phyloP scores from a whole-genome alignment of 805 yeast species.

The Candida cerambycidarum region DNA sequence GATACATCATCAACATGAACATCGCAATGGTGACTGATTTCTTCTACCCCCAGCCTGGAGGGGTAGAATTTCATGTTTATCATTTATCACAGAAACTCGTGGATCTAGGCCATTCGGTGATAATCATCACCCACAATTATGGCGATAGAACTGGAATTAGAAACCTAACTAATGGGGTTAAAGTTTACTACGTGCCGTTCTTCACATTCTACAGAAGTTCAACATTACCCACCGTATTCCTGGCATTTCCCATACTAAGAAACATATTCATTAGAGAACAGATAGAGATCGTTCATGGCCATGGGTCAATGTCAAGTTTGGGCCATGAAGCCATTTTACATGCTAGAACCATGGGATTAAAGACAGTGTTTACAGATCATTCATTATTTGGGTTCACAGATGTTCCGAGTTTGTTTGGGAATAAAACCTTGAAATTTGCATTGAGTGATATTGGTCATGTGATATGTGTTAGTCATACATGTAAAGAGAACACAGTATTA shows the following conservation, averaged over 20 bases:
- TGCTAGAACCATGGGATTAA: slow-evolving; percentile 87
- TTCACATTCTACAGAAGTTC: slow-evolving; percentile 78
- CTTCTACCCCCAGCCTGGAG: slow-evolving; percentile 98
- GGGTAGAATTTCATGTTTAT: slow-evolving; percentile 93
- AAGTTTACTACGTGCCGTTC: slow-evolving; percentile 88
- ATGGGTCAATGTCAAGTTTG: slow-evolving; percentile 82
- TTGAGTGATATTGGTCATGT: slow-evolving; percentile 86
- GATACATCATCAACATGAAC: slow-evolving; percentile 6
- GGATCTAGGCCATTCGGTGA: slow-evolving; percentile 78
- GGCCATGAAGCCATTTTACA: slow-evolving; percentile 93
- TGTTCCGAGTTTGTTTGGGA: slow-evolving; percentile 78
- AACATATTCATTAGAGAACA: slow-evolving; percentile 82
- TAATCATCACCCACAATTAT: slow-evolving; percentile 87
- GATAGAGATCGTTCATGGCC: slow-evolving; percentile 91
- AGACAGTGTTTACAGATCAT: slow-evolving; percentile 93
- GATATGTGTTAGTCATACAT: slow-evolving; percentile 95
- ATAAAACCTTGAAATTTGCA: slow-evolving; percentile 81
- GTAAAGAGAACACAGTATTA: slow-evolving; percentile 92
- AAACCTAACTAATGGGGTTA: slow-evolving; percentile 82
- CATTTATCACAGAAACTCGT: slow-evolving; percentile 85
- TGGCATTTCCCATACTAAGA: slow-evolving; percentile 80
- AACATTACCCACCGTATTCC: slow-evolving; percentile 85
- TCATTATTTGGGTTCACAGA: slow-evolving; percentile 93
- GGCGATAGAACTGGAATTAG: slow-evolving; percentile 81
- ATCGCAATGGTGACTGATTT: slow-evolving; percentile 86